Conservation (phyloP, 2,329 filamentous ascomycete species). For the Sporothrix euskadiensis region DNA sequence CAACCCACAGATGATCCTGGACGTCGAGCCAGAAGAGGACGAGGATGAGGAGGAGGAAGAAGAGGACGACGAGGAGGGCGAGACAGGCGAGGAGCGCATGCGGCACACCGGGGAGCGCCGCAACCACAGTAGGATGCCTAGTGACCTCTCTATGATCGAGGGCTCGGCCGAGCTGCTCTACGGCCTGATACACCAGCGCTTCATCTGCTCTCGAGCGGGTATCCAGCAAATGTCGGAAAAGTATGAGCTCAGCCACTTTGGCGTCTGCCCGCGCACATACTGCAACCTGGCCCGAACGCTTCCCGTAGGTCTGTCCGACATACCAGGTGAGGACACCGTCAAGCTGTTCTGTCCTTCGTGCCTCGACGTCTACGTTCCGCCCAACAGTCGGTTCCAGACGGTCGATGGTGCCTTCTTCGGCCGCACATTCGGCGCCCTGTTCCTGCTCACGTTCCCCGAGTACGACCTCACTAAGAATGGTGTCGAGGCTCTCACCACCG, state of each 20-base stretch:
- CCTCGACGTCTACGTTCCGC: constrained; percentile 94
- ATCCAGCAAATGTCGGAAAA: constrained; percentile 99
- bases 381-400: constrained; percentile 94
- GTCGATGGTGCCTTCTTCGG: constrained; percentile 98
- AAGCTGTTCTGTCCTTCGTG: constrained; percentile 98
- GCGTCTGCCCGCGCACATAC: constrained; percentile 88
- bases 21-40: constrained; percentile 94
- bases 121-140: constrained; percentile 81
- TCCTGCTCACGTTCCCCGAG: constrained; percentile 98
- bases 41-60: constrained; percentile 85
- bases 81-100: constrained; percentile 64
- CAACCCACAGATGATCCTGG: constrained; percentile 77
- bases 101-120: constrained; percentile 64
- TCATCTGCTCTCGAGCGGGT: constrained; percentile 92
- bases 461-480: constrained; percentile 80
- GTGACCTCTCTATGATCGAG: constrained; percentile 92
- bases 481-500: constrained; percentile 54
- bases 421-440: constrained; percentile 92
- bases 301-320: constrained; percentile 90
- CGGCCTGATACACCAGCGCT: constrained; percentile 95
- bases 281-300: constrained; percentile 89
- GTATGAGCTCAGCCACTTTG: constrained; percentile 95
- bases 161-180: constrained; percentile 98
- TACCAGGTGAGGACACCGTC: constrained; percentile 93
- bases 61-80: constrained; percentile 71